Evolutionary conservation across 1,139 yeast genomes (phyloP), one percentile per base, ranked within the genome.

Genomic region (Diutina pseudorugosa): DNA sequence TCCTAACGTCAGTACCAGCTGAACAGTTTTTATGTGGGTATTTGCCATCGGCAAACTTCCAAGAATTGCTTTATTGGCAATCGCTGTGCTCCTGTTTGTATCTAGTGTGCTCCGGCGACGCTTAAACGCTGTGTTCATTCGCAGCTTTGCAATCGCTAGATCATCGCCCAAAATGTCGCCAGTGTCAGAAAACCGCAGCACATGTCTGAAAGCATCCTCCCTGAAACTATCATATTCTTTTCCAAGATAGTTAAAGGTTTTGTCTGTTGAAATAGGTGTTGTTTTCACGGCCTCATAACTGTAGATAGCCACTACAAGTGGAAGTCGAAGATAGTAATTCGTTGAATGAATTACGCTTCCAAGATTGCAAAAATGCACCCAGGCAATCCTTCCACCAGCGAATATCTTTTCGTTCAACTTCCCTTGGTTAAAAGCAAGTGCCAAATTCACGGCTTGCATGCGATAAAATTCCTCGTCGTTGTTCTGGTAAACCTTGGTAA

Each of bases 381-480:
- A 42, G 20, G 51, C 42, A 16, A 23, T 19, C 20, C 43, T 49
- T 50, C 51, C 18, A 52, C 21, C 23, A 27, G 36, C 23, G 49
- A 51, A n/a, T 16, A 25, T 55, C 30, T 55, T 53, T 52, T 47
- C 51, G 23, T 57, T 57, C 36, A 57, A 51, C 25, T 57, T 57
- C 27, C 62, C 60, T 47, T 60, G 56, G 43, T 60, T 63, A 54
- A 65, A 57, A 55, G 71, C 71, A 23, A 73, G 63, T 3, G 72
- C 65, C 52, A 73, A 59, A 56, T 73, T 73, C 18, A 69, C 66
- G 8, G 76, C 64, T 57, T 71, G 72, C 56, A 71, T 69, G 53
- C 69, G 72, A 55, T 72, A 68, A 54, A 73, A 72, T 53, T 73
- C 77, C 55, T 72, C 76, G 47, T 68, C 66, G 53, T 69, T 72